Percentiles rank a stretch among this genome's conserved stretches.
phyloP scores from a whole-genome alignment of 163 green algal species.

The Scenedesmus sp. region DNA sequence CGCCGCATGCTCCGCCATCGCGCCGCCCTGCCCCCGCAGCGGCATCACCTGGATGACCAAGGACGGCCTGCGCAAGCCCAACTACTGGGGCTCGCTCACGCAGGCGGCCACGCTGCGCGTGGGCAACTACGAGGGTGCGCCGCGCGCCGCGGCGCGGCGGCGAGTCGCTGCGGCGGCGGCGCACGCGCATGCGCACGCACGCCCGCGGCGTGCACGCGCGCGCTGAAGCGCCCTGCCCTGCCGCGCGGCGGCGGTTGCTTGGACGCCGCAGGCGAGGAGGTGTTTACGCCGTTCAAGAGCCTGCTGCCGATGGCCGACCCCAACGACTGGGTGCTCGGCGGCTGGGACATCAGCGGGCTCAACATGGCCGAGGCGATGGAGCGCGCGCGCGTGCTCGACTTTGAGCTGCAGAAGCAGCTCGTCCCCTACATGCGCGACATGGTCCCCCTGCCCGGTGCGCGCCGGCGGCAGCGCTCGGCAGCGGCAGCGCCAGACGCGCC shows the following conservation, averaged over 20 bases:
- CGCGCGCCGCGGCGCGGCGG: too few species aligned
- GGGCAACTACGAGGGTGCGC: slow-evolving; percentile 95
- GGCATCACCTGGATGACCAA: slow-evolving; percentile 99
- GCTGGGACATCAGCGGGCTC: slow-evolving; percentile 96
- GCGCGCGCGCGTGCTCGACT: slow-evolving; percentile 93
- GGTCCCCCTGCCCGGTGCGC: slow-evolving; percentile 83
- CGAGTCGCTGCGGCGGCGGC: slow-evolving; percentile 29
- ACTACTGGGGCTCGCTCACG: slow-evolving; percentile 97
- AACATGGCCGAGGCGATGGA: slow-evolving; percentile 98
- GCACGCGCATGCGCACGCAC: too few species aligned
- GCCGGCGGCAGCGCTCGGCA: neutral
- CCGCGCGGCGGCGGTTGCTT: neutral
- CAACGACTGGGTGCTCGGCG: slow-evolving; percentile 95
- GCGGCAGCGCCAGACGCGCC: neutral
- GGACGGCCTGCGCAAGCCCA: slow-evolving; percentile 94
- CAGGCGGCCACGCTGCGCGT: slow-evolving; percentile 95
- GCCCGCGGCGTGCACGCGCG: too few species aligned
- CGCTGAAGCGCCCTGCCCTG: neutral
- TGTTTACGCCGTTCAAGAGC: slow-evolving; percentile 76
- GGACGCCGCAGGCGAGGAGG: slow-evolving; percentile 35
- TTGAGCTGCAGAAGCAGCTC: slow-evolving; percentile 97
- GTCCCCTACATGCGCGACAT: slow-evolving; percentile 95
- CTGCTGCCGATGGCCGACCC: slow-evolving; percentile 98
- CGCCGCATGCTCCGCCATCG: too few species aligned
- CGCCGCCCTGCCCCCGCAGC: slow-evolving; percentile 59